A percentile compares a stretch with the other conserved stretches of the same genome.
Conservation (phyloP, 257 asterid genomes). For the Vinca minor region DNA sequence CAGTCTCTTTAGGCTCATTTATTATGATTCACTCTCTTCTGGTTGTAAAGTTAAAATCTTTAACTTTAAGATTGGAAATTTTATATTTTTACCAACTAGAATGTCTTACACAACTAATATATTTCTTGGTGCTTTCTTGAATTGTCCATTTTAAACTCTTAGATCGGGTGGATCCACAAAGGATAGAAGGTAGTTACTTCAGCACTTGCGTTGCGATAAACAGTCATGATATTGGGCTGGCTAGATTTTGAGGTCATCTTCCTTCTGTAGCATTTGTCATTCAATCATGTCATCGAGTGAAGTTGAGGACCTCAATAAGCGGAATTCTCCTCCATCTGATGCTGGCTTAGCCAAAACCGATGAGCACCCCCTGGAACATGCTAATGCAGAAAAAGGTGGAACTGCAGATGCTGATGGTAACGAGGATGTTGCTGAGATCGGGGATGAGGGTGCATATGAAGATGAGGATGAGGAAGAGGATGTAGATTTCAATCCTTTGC, state of each 20-base stretch:
- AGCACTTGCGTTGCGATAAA: not conserved
- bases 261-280: slow-evolving; percentile 14
- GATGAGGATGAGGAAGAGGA: slow-evolving; percentile 82
- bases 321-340: slow-evolving; percentile 18
- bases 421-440: slow-evolving; percentile 29
- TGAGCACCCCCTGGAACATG: slow-evolving; percentile 24
- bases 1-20: not conserved
- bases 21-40: not conserved
- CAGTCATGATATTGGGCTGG: slow-evolving; percentile 7
- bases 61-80: not conserved
- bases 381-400: slow-evolving; percentile 25
- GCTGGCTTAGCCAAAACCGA: slow-evolving; percentile 20
- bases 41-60: not conserved
- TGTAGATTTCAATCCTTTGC: slow-evolving; percentile 75
- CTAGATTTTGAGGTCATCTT: slow-evolving; percentile 8
- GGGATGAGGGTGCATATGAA: slow-evolving; percentile 19
- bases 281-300: slow-evolving; percentile 26
- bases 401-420: slow-evolving; percentile 20
- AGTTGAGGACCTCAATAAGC: slow-evolving; percentile 25
- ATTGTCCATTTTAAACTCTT: not conserved
- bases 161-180: not conserved
- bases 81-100: not conserved
- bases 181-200: slow-evolving; percentile 1
- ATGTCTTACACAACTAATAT: too few species aligned
- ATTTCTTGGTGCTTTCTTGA: too few species aligned